Evolutionary conservation across 2,329 filamentous ascomycete species (phyloP), one percentile per base, ranked within the genome.

Genomic region (Alternaria ventricosa): DNA sequence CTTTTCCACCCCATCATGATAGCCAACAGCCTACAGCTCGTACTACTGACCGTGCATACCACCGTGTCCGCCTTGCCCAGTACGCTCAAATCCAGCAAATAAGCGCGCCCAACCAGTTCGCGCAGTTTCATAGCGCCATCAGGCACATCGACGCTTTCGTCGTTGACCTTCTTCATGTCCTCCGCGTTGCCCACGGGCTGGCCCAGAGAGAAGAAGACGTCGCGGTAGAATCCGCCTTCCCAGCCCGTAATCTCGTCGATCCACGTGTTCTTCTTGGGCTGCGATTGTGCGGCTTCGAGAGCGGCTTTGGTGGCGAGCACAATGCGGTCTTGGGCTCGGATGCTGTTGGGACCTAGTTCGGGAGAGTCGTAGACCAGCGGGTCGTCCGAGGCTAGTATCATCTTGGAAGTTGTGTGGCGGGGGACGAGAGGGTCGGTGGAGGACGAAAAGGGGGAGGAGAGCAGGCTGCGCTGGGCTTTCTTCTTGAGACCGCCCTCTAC

Each of bases 1-100:
- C 68, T 68, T 41, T 94, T 90, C 92, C 92, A 94, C 0, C 93
- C 93, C 88, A 96, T 89, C 90, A 96, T 94, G 44, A 97, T 92
- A 3, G 88, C 93, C 65, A 96, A 77, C 57, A 96, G 73, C 22
- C 92, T 86, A 77, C 93, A 97, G 5, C 78, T 83, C 15, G 81
- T 78, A 66, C 89, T 88, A 70, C 90, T 92, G 23, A 94, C 90
- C 3, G 89, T 91, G 74, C 93, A 97, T 1, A 97, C 86, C 8
- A 96, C 85, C 12, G 84, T 85, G 76, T 96, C 92, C 59, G 88
- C 87, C 27, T 86, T 84, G 0, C 89, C 87, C 47, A 96, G 82
- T 23, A 96, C 90, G 1, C 90, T 88, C 60, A 96, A 81, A 79
- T 97, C 93, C 80, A 96, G 87, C 77, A 94, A 81, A 80, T 96